These are phyloP conservation scores for Trametes gibbosa DNA, from an alignment of 768 basidiomycete species.

Conservation along the genomic window DNA sequence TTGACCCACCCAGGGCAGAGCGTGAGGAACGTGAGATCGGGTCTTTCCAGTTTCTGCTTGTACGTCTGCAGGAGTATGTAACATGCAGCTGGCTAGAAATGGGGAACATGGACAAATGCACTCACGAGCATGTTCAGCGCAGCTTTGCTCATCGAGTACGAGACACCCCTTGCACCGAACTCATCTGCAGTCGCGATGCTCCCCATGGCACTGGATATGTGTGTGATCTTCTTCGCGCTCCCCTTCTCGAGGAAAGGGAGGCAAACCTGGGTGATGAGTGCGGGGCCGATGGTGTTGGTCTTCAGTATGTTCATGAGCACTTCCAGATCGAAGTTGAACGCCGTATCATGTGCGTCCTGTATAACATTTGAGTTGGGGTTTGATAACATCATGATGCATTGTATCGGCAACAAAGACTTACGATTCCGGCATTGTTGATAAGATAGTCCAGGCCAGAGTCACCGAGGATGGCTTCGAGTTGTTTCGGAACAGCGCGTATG, in stretches of 20 bases:
- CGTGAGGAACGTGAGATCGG: conserved; percentile 8
- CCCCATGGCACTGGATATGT: conserved; percentile 32
- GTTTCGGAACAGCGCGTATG: conserved; percentile 25
- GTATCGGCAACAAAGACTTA: conserved; percentile 19
- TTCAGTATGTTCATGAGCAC: conserved; percentile 25
- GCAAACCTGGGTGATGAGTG: conserved; percentile 32
- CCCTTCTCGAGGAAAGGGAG: conserved; percentile 33
- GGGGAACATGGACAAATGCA: conserved; percentile 22
- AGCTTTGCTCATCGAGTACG: conserved; percentile 36
- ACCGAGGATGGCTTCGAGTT: conserved; percentile 26
- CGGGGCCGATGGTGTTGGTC: conserved; percentile 36
- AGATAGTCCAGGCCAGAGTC: conserved; percentile 36
- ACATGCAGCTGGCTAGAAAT: not conserved
- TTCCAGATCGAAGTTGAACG: conserved; percentile 22
- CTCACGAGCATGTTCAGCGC: conserved; percentile 14
- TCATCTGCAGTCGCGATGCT: conserved; percentile 30
- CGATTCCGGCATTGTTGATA: conserved; percentile 31
- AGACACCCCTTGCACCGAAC: conserved; percentile 24
- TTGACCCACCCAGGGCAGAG: conserved; percentile 19
- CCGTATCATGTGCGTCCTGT: not conserved
- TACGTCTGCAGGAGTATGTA: conserved; percentile 8
- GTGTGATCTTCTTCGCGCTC: conserved; percentile 31
- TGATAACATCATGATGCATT: conserved; percentile 2
- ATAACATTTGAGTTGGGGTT: too few relatives aligned
- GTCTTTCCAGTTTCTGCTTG: conserved; percentile 14